A percentile compares a stretch with the other conserved stretches of the same genome.
Conservation (phyloP, 495 filamentous ascomycete species). For the Penicillium maclennaniae region DNA sequence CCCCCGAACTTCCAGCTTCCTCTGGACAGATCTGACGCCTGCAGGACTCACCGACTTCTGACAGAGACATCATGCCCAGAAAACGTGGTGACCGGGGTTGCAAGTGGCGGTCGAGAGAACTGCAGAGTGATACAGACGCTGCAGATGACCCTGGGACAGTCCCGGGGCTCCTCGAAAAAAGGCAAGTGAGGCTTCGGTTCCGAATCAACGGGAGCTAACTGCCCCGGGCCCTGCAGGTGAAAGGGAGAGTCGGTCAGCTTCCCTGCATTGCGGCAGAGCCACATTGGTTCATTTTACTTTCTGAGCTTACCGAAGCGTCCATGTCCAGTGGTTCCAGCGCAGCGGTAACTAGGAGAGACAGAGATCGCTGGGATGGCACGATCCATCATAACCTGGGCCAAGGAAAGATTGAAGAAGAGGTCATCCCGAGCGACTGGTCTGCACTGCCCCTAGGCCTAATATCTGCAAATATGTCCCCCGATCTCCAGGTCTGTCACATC, state of each 20-base stretch:
- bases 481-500: background rate
- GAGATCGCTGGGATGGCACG: background rate
- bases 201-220: background rate
- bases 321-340: constrained; percentile 13
- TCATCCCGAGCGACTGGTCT: constrained; percentile 16
- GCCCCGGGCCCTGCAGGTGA: constrained; percentile 18
- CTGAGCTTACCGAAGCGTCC: constrained; percentile 8
- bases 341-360: constrained; percentile 10
- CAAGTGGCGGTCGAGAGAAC: constrained; percentile 15
- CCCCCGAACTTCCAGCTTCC: background rate
- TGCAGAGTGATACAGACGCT: constrained; percentile 4
- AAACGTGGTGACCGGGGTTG: constrained; percentile 23
- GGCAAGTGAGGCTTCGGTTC: background rate
- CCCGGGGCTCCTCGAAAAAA: too few species aligned
- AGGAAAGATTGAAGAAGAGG: too few species aligned
- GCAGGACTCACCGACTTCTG: constrained; percentile 23
- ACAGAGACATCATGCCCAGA: constrained; percentile 12
- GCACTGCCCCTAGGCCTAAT: background rate
- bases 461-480: background rate
- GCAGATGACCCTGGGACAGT: background rate
- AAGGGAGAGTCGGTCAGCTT: background rate
- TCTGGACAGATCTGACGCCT: background rate
- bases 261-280: background rate
- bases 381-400: too few species aligned
- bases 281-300: constrained; percentile 10